A percentile compares a stretch with the other conserved stretches of the same genome.
Evolutionary conservation across 768 basidiomycete genomes (phyloP).

Genomic region (Serendipita sp.): DNA sequence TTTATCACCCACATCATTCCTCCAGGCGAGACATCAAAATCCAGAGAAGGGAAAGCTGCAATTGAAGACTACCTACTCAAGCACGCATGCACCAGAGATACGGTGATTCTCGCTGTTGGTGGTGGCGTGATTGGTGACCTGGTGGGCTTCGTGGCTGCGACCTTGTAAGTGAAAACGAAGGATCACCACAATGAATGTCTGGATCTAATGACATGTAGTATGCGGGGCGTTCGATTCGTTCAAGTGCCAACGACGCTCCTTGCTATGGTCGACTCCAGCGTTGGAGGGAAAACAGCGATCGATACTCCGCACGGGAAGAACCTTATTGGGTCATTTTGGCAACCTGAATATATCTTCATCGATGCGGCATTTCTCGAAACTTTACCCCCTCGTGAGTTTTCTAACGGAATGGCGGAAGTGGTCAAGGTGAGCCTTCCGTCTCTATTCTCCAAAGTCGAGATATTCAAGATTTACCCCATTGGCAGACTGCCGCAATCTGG

Average conservation of each 20-base stretch:
- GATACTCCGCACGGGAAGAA: conserved; percentile 98
- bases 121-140: conserved; percentile 97
- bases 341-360: conserved; percentile 93
- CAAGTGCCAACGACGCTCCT: conserved; percentile 94
- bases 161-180: conserved; percentile 49
- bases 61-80: conserved; percentile 87
- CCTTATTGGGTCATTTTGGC: conserved; percentile 96
- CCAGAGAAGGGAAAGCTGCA: conserved; percentile 74
- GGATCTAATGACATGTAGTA: conserved; percentile 30
- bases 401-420: conserved; percentile 98
- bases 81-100: conserved; percentile 81
- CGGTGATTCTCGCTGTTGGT: conserved; percentile 82
- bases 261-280: conserved; percentile 96
- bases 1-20: conserved; percentile 66
- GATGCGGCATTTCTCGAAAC: conserved; percentile 93
- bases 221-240: conserved; percentile 90
- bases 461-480: neutral
- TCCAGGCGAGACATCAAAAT: conserved; percentile 89
- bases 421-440: conserved; percentile 52
- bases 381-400: conserved; percentile 79
- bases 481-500: conserved; percentile 97
- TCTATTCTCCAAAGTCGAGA: neutral
- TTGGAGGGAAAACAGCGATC: conserved; percentile 98
- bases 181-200: neutral
- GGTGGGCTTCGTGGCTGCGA: conserved; percentile 90